Conservation (phyloP, 2,329 filamentous ascomycete genomes). For the Hymenoscyphus fructigenus region DNA sequence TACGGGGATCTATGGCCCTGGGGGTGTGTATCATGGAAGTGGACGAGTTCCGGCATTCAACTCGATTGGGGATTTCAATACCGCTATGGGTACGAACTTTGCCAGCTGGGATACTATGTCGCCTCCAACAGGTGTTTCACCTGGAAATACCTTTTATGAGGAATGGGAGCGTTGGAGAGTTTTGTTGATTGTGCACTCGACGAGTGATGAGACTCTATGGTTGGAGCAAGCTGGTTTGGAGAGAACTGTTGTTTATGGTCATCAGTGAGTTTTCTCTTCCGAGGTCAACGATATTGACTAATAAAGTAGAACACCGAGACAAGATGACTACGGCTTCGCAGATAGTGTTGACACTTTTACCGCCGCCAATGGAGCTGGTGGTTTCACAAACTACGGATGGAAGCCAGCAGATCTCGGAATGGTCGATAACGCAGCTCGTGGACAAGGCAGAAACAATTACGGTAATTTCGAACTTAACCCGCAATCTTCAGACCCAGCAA, state of each 20-base stretch:
- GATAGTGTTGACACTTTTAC: conserved; percentile 19
- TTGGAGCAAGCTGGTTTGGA: conserved; percentile 18
- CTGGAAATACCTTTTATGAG: conserved; percentile 18
- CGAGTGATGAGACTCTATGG: conserved; percentile 20
- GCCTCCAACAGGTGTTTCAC: conserved; percentile 16
- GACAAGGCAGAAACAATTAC: conserved; percentile 19
- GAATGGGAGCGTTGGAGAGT: conserved; percentile 23
- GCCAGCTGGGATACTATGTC: conserved; percentile 15
- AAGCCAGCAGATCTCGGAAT: conserved; percentile 11
- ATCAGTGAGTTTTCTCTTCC: conserved; percentile 9
- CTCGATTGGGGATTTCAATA: conserved; percentile 18
- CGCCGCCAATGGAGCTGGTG: conserved; percentile 21
- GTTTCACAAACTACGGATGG: conserved; percentile 22
- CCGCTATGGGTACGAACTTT: conserved; percentile 15
- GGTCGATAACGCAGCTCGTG: conserved; percentile 14
- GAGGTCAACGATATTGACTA: not conserved
- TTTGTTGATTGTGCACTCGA: conserved; percentile 16
- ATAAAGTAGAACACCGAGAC: conserved; percentile 12
- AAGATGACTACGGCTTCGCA: conserved; percentile 19
- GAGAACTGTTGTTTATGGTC: conserved; percentile 20
- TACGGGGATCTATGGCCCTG: conserved; percentile 20
- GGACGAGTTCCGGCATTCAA: conserved; percentile 18
- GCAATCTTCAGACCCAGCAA: conserved; percentile 10
- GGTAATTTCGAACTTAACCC: conserved; percentile 22
- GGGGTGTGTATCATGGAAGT: conserved; percentile 17